Base-by-base conservation (phyloP, 768 basidiomycete species). In the Agaricus blazei region DNA sequence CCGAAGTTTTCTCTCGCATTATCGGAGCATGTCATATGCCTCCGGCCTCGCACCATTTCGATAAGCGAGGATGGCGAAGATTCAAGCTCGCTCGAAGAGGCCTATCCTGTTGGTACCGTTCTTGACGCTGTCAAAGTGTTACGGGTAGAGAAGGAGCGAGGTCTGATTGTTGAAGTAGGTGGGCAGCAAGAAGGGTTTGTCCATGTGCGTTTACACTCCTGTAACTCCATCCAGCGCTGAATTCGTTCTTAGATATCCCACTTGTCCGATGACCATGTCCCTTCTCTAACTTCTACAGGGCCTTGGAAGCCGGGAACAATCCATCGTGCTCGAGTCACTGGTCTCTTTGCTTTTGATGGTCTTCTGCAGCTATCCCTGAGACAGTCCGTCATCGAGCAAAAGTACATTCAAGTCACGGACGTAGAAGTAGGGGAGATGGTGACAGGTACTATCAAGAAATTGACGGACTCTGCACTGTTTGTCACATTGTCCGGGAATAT, bases 281-380 rank as follows among this genome's bases (percentile, higher is more conserved):
- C 88, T 14, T 78, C 85, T n/a, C 72, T 97, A 24, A 82, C 88
- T 5, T 69, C 77, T n/a, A 83, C 85, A 23, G 89, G 90, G 15
- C 80, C 87, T 23, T 98, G 88, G 88, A 90, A 84, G 68, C 64
- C 82, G 51, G 88, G 85, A 12, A 85, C 92, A 6, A 68, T 84
- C 1, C 96, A 98, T 65, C 77, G 80, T 49, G 94, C 91, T 2
- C 86, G 97, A 46, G 91, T 98, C 3, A 87, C 87, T 9, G 94
- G 94, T 1, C 85, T 87, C 67, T 87, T 90, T 60, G 75, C 80
- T 0, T 79, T 98, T 46, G 97, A 99, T 63, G 93, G 94, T 3
- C 72, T 94, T 48, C 71, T 98, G 26, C 90, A 94, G 61, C 76
- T 98, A n/a, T 90, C 91, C 27, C 70, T 98, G 62, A 90, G 90